A percentile compares a stretch with the other conserved stretches of the same genome.
Conservation (phyloP, 148 eudicot genomes). For the Chenopodium suecicum region DNA sequence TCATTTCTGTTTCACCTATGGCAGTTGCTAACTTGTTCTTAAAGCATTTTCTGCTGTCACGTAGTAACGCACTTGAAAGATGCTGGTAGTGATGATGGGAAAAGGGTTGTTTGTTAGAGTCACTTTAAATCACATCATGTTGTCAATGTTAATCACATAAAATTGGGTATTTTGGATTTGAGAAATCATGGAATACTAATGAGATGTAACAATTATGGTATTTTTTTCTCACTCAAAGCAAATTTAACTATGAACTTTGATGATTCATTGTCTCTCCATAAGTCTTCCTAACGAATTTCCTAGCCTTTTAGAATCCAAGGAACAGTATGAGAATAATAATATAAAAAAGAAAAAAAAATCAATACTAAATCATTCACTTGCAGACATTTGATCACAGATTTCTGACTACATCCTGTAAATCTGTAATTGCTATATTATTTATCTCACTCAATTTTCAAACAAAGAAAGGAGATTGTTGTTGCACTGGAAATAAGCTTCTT, state of each 20-base stretch:
- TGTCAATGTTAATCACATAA: not conserved
- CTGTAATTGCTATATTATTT: not conserved
- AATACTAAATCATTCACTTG: not conserved
- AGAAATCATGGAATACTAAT: too few species aligned
- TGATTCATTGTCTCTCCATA: too few species aligned
- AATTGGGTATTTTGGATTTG: too few species aligned
- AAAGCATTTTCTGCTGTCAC: too few species aligned
- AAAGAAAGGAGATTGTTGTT: not conserved
- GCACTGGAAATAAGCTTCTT: constrained; percentile 2
- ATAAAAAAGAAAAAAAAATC: too few species aligned
- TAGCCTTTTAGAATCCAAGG: too few species aligned
- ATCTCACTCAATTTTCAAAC: not conserved
- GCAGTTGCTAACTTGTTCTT: too few species aligned
- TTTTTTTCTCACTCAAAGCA: too few species aligned
- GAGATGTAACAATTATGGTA: too few species aligned
- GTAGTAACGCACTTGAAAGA: not conserved
- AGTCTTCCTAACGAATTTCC: not conserved
- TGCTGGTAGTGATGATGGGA: not conserved
- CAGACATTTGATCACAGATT: not conserved
- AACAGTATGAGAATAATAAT: not conserved
- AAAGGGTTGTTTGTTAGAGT: not conserved
- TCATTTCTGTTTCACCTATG: too few species aligned
- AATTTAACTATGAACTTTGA: too few species aligned
- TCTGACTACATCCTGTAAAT: not conserved
- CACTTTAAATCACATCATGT: too few species aligned